These are phyloP conservation scores for Trichothecium sympodiale DNA, from an alignment of 2,329 filamentous ascomycete genomes.

Conservation along the genomic window DNA sequence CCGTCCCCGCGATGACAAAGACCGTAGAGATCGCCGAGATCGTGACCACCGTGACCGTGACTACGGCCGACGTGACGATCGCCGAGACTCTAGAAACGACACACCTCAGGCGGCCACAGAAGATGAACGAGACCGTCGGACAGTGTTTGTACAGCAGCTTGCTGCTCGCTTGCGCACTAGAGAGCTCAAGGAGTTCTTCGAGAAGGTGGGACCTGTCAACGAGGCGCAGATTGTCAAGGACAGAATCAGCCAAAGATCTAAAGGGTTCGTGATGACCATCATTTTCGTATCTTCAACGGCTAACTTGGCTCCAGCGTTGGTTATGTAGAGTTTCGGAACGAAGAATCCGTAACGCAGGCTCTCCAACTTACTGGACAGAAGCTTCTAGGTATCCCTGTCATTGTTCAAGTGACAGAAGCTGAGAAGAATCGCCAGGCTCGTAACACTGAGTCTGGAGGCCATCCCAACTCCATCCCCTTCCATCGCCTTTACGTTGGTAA, in stretches of 20 bases:
- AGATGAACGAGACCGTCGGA: constrained; percentile 92
- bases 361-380: constrained; percentile 98
- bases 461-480: constrained; percentile 82
- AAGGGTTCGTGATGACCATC: constrained; percentile 58
- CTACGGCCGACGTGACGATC: constrained; percentile 36
- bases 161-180: constrained; percentile 86
- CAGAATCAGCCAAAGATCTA: constrained; percentile 88
- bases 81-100: constrained; percentile 31
- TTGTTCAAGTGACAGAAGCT: constrained; percentile 95
- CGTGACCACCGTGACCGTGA: constrained; percentile 26
- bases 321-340: constrained; percentile 97
- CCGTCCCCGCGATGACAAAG: constrained; percentile 42
- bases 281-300: constrained; percentile 10
- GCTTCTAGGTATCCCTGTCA: constrained; percentile 95
- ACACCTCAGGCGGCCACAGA: constrained; percentile 69
- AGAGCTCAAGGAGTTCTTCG: constrained; percentile 89
- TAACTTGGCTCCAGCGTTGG: constrained; percentile 63
- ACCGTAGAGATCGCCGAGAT: constrained; percentile 38
- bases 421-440: constrained; percentile 98
- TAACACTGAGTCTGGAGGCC: constrained; percentile 57
- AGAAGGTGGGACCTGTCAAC: constrained; percentile 86
- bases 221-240: constrained; percentile 99
- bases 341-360: constrained; percentile 86
- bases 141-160: constrained; percentile 96
- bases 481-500: constrained; percentile 98